phyloP scores from a whole-genome alignment of 2,329 filamentous ascomycete genomes.

The Xylaria digitata region DNA sequence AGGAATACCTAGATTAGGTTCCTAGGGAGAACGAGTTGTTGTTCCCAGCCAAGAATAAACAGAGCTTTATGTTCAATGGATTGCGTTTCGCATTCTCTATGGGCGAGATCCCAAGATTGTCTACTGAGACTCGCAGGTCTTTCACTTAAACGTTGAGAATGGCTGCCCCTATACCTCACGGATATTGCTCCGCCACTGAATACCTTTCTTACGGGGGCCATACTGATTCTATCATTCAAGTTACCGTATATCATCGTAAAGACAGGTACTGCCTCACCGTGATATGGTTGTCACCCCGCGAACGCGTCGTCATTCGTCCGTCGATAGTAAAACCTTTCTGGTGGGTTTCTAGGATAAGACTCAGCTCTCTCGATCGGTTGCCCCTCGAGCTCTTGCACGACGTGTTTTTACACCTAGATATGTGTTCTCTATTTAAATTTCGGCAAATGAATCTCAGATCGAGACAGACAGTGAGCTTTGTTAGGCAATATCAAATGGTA shows the following conservation, averaged over 20 bases:
- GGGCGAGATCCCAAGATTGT: no score
- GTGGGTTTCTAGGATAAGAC: slow-evolving; percentile 38
- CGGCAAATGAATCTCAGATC: slow-evolving; percentile 46
- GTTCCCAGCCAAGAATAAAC: no score
- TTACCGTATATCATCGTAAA: slow-evolving; percentile 47
- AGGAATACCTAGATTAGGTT: no score
- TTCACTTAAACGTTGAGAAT: no score
- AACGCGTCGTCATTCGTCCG: slow-evolving; percentile 44
- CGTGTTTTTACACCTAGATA: slow-evolving; percentile 47
- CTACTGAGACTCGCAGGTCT: no score
- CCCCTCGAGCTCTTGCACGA: slow-evolving; percentile 50
- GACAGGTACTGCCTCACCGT: slow-evolving; percentile 46
- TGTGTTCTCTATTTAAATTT: slow-evolving; percentile 50
- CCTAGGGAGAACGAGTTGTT: no score
- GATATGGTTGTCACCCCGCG: slow-evolving; percentile 50
- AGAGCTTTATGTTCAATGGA: no score
- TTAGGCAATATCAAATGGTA: slow-evolving; percentile 45
- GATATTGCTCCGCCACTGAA: no score
- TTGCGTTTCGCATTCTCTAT: no score
- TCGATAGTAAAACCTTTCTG: slow-evolving; percentile 49
- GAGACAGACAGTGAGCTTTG: slow-evolving; percentile 42
- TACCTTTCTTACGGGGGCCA: no score
- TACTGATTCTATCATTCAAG: slow-evolving; percentile 49
- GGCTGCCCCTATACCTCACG: no score
- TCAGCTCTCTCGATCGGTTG: slow-evolving; percentile 47